A percentile compares a stretch with the other conserved stretches of the same genome.
Evolutionary conservation across 2,329 filamentous ascomycete species (phyloP).

Genomic region (Penicillium hesseltinei): DNA sequence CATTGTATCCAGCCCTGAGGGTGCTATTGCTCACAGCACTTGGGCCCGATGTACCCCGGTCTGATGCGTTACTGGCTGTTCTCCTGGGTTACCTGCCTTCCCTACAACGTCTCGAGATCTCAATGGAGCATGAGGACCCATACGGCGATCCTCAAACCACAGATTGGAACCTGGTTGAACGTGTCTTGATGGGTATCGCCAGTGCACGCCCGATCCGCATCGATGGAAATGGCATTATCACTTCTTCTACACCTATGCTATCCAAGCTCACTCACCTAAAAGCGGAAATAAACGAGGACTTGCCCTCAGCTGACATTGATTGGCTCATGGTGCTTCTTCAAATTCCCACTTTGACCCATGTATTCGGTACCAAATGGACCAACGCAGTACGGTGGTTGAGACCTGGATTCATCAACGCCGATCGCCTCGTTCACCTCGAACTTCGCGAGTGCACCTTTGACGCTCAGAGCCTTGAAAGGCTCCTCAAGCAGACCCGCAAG

Average conservation of each 20-base stretch:
- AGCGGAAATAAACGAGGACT: background rate
- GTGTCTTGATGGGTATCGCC: background rate
- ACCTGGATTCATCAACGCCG: background rate
- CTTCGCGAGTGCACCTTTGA: background rate
- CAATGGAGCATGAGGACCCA: background rate
- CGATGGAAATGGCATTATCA: background rate
- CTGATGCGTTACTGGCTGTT: background rate
- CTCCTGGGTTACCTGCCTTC: background rate
- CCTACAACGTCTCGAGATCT: background rate
- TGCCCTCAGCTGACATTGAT: background rate
- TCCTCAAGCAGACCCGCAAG: background rate
- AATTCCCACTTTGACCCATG: background rate
- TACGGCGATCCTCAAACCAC: no score
- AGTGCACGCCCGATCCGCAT: background rate
- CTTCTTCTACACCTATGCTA: background rate
- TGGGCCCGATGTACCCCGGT: background rate
- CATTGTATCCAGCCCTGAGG: background rate
- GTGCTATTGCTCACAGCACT: background rate
- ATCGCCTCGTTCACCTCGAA: background rate
- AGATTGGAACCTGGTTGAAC: background rate
- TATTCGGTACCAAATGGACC: background rate
- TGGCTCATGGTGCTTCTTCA: background rate
- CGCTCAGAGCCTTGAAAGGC: background rate
- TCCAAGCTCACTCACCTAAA: background rate
- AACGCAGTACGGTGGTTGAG: background rate